Evolutionary conservation across 192 early-diverging fungal genomes (phyloP), one percentile per base, ranked within the genome.

Genomic region (Linnemannia zychae): DNA sequence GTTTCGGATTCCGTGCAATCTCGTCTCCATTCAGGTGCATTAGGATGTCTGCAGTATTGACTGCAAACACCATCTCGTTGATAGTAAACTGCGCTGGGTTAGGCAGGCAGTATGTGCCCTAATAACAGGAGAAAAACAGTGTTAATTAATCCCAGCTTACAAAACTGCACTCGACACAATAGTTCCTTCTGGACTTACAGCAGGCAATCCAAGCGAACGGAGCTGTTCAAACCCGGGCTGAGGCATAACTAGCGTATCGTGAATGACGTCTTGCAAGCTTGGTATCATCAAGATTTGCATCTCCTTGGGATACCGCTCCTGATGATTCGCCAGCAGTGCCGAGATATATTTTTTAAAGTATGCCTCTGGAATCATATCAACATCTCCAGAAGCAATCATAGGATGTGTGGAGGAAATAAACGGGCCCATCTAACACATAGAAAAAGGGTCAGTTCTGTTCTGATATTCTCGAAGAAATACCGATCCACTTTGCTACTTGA

Each of bases 31-130:
- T 88, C 7, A 99, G 74, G 53, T 95, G 93, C 70, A 93, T 91
- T 68, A 99, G 82, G 34, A 92, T 86, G 84, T 99, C 98, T 31
- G 92, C 88, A 9, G 92, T 96, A 67, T 91, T 93, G 36, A 96
- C 84, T 1, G 94, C 96, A 89, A 98, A 88, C 17, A 91, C 87
- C 40, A 95, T 88, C 75, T 97, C 97, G 84, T 99, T 98, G 79
- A 99, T 89, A 0, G 86, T 85, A 49, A 99, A 92, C 77, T 95
- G 94, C 5, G 92, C 92, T 15, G 98, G 98, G 84, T 99, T 99
- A 34, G 93, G 91, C 13, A 91, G 77, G 57, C 88, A 90, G 33
- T 76, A 75, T 17, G 77, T 86, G n/a, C 70, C 44, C 82, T 76
- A 73, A 77, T 87, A 22, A 17, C 34, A 33, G 34, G 9, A 50